Conservation (phyloP, 2,329 filamentous ascomycete genomes). For the Ophiocordyceps camponoti-leonardi region DNA sequence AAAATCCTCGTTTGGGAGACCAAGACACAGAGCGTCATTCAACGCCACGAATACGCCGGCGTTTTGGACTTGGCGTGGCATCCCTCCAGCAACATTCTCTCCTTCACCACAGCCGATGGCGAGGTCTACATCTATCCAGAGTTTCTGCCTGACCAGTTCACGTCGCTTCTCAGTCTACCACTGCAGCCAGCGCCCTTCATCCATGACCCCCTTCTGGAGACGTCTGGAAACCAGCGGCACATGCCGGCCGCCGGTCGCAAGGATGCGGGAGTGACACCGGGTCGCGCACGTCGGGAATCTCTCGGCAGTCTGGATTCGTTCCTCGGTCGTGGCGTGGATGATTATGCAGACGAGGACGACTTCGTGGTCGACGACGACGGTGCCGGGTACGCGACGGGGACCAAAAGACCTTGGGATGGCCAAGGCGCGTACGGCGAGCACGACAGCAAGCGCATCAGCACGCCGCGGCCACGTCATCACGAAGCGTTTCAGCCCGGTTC, state of each 20-base stretch:
- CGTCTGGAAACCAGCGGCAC: slow-evolving; percentile 45
- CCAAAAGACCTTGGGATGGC: slow-evolving; percentile 31
- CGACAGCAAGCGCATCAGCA: slow-evolving; percentile 30
- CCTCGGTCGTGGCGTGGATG: slow-evolving; percentile 39
- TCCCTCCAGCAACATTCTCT: slow-evolving; percentile 70
- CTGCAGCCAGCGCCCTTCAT: slow-evolving; percentile 71
- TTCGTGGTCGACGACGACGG: slow-evolving; percentile 95
- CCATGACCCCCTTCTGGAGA: slow-evolving; percentile 58
- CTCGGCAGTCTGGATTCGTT: slow-evolving; percentile 70
- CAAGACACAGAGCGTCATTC: slow-evolving; percentile 66
- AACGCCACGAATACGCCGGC: slow-evolving; percentile 63
- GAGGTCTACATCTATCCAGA: slow-evolving; percentile 82
- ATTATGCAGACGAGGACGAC: slow-evolving; percentile 41
- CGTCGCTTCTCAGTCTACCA: slow-evolving; percentile 35
- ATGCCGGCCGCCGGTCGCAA: slow-evolving; percentile 34
- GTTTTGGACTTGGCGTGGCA: slow-evolving; percentile 86
- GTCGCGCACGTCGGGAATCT: slow-evolving; percentile 41
- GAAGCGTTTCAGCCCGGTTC: slow-evolving; percentile 83
- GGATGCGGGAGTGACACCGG: slow-evolving; percentile 22
- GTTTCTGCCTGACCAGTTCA: slow-evolving; percentile 42
- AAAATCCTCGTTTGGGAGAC: slow-evolving; percentile 77
- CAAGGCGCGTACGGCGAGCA: slow-evolving; percentile 31
- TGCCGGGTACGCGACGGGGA: slow-evolving; percentile 58
- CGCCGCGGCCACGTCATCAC: slow-evolving; percentile 51
- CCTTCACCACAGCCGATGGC: slow-evolving; percentile 83